Base-by-base conservation (phyloP, 2,329 filamentous ascomycete species). In the Chrysoporthe austroafricana region DNA sequence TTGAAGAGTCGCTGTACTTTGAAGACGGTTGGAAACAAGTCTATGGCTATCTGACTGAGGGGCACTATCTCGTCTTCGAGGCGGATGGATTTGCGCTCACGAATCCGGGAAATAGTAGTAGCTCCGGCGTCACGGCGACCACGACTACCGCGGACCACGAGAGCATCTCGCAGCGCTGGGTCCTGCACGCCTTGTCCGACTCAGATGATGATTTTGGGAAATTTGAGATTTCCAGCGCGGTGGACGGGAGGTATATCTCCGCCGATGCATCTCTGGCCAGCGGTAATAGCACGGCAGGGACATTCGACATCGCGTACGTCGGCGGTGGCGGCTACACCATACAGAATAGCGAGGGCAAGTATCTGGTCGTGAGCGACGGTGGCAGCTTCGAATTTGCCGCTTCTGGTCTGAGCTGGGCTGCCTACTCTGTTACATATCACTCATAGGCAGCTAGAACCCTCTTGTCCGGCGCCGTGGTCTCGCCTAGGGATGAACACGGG, bases 21-120 rank as follows among this genome's bases (percentile, higher is more conserved):
- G 85, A 87, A 71, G 76, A 83, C 48, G 85, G 85, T 1, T 87
- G 82, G 79, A 88, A 88, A 74, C 72, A 79, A 43, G 78, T 84
- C 42, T 77, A 85, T 2, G 85, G 85, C 0, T 77, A 80, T 32
- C 75, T 87, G 36, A 86, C 84, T 5, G 85, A 87, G 72, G 85
- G 85, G 13, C 83, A 84, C 21, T 86, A 83, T 71, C 77, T 87
- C 16, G 81, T 83, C 4, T 83, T 87, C 64, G 84, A 85, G 72
- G 74, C 77, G 64, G 74, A 76, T 44, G 81, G 81, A n/a, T 76
- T 73, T 21, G 83, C 83, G 0, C 76, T 86, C 18, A 76, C 76
- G 8, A 81, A 79, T 64, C 66, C 73, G 4, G 73, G 74, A 50
- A 39, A 26, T 18, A 46, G 21, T 52, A 69, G 70, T 60, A 62